Evolutionary conservation across 768 basidiomycete genomes (phyloP), one percentile per base, ranked within the genome.

Genomic region (Hebeloma cylindrosporum): DNA sequence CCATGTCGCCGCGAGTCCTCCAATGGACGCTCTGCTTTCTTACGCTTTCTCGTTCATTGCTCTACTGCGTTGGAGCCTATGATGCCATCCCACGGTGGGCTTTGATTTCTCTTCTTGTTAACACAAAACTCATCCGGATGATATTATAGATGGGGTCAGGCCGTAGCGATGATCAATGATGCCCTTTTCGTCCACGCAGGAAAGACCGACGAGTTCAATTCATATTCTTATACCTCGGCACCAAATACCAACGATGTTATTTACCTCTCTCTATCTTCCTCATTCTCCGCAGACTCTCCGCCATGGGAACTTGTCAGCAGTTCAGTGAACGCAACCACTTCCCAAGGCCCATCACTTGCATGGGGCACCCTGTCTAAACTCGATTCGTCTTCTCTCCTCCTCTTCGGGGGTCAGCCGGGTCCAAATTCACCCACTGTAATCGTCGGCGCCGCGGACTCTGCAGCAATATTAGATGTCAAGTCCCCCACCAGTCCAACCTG

Each of bases 351-450:
- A 17, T 64, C 78, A 6, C 69, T 92, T 8, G 79, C 86, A 8
- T 93, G 88, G 86, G 87, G 92, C 60, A 80, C 86, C 1, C 67
- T 93, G 31, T 84, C 87, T 11, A 78, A 83, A 3, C 76, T 79
- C 66, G 77, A 79, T 43, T 64, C 71, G 11, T 66, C 78, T 6
- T 50, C 72, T 17, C 50, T 80, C 2, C 70, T 93, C 3, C 62
- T 83, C 10, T 90, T 93, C 47, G 93, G 93, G 16, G 93, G 93
- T 13, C 73, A 82, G 53, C 78, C 83, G 10, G 87, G 76, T 2
- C 71, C 82, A 4, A 75, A 78, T 54, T 79, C 82, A 6, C 52
- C 64, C 17, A 71, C 73, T 30, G 71, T 78, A 1, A 67, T 82
- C 14, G 69, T 76, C 16, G 73, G 72, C 18, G 60, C 61, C 3